Conservation (phyloP, 2,329 filamentous ascomycete genomes). For the Stachybotrys chlorohalonatus region DNA sequence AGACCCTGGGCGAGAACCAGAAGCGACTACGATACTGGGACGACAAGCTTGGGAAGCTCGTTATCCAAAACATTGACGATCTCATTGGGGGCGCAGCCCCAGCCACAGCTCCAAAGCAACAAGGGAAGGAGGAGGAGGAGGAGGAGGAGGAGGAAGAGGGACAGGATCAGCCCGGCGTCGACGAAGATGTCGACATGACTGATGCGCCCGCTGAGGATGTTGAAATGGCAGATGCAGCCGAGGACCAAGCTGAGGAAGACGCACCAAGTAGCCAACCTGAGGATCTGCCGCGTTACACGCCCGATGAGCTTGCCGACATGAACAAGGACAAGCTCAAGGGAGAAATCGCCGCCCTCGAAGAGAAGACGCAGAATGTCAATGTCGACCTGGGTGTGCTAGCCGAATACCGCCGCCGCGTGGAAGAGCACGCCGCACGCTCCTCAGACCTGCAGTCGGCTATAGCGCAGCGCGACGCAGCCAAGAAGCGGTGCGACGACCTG, state of each 20-base stretch:
- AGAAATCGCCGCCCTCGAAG: constrained; percentile 53
- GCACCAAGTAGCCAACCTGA: constrained; percentile 28
- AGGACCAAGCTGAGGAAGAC: constrained; percentile 11
- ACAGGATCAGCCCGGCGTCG: constrained; percentile 11
- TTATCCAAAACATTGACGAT: constrained; percentile 71
- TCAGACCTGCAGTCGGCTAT: constrained; percentile 76
- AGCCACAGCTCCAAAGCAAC: constrained; percentile 3
- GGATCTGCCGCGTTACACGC: constrained; percentile 69
- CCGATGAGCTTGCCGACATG: constrained; percentile 60
- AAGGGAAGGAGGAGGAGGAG: constrained; percentile 8
- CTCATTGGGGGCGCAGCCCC: constrained; percentile 34
- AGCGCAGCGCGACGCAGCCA: constrained; percentile 70
- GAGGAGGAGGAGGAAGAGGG: constrained; percentile 8
- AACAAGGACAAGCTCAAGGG: constrained; percentile 50
- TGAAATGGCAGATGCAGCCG: constrained; percentile 20
- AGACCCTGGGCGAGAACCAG: constrained; percentile 77
- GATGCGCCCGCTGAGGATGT: constrained; percentile 17
- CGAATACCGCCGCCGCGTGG: constrained; percentile 78
- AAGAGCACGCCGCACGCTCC: constrained; percentile 74
- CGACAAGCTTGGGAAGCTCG: constrained; percentile 78
- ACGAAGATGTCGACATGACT: constrained; percentile 23
- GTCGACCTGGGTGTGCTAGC: constrained; percentile 84
- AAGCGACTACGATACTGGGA: constrained; percentile 79
- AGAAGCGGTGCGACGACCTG: constrained; percentile 87
- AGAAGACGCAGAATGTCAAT: constrained; percentile 71